phyloP scores from a whole-genome alignment of 2,329 filamentous ascomycete species.

The Trichoderma harzianum region DNA sequence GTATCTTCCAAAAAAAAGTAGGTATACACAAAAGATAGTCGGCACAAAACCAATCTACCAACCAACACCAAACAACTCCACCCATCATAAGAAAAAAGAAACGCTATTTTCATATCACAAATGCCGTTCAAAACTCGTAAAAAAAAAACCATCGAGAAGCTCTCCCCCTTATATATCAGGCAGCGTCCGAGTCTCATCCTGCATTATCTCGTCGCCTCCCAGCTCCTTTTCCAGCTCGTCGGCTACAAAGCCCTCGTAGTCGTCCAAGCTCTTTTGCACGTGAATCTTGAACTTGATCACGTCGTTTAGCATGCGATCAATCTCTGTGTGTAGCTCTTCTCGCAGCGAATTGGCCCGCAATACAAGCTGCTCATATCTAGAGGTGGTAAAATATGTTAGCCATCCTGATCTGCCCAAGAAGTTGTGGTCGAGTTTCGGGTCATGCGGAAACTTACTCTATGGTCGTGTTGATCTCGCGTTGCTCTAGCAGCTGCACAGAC shows the following conservation, averaged over 20 bases:
- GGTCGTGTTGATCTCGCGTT: constrained; percentile 92
- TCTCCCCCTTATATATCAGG: constrained; percentile 24
- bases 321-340: constrained; percentile 97
- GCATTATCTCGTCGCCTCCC: constrained; percentile 56
- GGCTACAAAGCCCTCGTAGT: constrained; percentile 89
- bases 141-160: neutral
- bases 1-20: constrained; percentile 8
- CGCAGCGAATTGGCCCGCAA: constrained; percentile 76
- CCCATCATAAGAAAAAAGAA: constrained; percentile 28
- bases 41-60: neutral
- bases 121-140: neutral
- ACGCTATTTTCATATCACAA: neutral
- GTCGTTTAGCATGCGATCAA: constrained; percentile 93
- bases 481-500: constrained; percentile 86
- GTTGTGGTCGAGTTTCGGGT: no score
- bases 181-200: constrained; percentile 51
- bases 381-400: neutral
- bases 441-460: constrained; percentile 94
- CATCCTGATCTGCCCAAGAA: neutral
- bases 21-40: neutral
- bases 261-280: constrained; percentile 85
- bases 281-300: constrained; percentile 99
- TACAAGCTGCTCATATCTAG: constrained; percentile 86
- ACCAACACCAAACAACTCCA: constrained; percentile 17
- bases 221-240: constrained; percentile 88